Base-by-base conservation (phyloP, 495 filamentous ascomycete species). In the Hyaloscypha bicolor region DNA sequence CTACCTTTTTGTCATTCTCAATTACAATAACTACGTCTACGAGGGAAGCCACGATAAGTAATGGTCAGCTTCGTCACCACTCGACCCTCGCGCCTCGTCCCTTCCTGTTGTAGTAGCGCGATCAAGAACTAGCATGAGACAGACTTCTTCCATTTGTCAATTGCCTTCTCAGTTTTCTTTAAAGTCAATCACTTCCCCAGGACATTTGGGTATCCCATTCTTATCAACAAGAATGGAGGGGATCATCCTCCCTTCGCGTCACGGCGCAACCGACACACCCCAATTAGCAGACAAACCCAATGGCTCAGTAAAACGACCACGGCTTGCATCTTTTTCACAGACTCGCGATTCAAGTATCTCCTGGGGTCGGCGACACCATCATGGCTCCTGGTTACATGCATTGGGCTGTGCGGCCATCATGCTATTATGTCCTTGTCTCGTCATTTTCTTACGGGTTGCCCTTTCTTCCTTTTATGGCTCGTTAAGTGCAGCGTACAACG, bases 321-420 rank as follows among this genome's bases (percentile, higher is more conserved):
- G 64, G 60, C 57, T 71, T 14, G 65, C 69, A 4, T 62, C 69
- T 9, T 68, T 71, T 21, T 65, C 57, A 16, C 30, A 33, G 9
- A 65, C 62, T 33, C 64, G 65, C 53, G 69, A 71, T 62, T 71
- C 69, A 3, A 71, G 61, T 52, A 58, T 68, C 9, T 68, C 65
- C 11, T 71, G 69, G 69, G 69, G 69, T 21, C 65, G 69, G 25
- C 60, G 69, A 19, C 52, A 64, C 62, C 69, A 71, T 35, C 69
- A 71, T 59, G 69, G 69, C 8, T 71, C 70, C 2, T 72, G 66
- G 66, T 1, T 57, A 6, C 66, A 69, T 45, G 57, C 70, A 37
- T 37, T 69, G 21, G 65, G 70, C 11, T 72, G 70, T 39, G 42
- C 35, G 9, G 31, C 58, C 63, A 67, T 72, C 39, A 69, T 72